phyloP scores from a whole-genome alignment of 345 rosid species.

The Isatis tinctoria region DNA sequence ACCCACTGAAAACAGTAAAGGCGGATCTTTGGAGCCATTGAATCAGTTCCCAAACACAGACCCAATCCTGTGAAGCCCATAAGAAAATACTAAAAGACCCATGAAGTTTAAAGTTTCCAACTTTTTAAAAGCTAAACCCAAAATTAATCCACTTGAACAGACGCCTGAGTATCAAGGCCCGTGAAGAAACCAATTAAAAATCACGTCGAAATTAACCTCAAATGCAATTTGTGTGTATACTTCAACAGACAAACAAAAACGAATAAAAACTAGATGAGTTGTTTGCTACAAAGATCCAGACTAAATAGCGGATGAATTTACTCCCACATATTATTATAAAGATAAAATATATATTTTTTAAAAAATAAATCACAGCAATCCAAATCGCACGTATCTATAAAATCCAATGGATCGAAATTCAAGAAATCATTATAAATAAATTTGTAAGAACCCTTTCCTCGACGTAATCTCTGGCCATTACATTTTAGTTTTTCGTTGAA shows the following conservation, averaged over 20 bases:
- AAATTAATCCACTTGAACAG: background rate
- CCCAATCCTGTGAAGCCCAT: background rate
- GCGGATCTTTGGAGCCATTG: background rate
- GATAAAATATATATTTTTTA: background rate
- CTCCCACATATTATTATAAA: background rate
- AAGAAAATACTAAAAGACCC: background rate
- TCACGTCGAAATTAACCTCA: background rate
- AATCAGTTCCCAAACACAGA: background rate
- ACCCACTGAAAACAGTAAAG: background rate
- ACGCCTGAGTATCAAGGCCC: background rate
- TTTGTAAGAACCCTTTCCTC: conserved; percentile 21
- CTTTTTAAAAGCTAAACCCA: background rate
- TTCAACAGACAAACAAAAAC: background rate
- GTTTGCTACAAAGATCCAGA: background rate
- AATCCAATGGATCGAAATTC: conserved; percentile 26
- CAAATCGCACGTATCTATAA: conserved; percentile 20
- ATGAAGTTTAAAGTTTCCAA: background rate
- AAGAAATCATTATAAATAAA: conserved; percentile 9
- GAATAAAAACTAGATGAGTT: background rate
- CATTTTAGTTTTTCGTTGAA: conserved; percentile 19
- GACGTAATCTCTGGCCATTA: conserved; percentile 26
- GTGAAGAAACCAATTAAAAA: background rate
- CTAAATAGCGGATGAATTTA: background rate
- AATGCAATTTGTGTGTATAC: background rate
- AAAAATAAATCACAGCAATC: background rate